A percentile compares a stretch with the other conserved stretches of the same genome.
Evolutionary conservation across 202 grass and related monocot genomes (phyloP).

Genomic region (Hordeum pubiflorum): DNA sequence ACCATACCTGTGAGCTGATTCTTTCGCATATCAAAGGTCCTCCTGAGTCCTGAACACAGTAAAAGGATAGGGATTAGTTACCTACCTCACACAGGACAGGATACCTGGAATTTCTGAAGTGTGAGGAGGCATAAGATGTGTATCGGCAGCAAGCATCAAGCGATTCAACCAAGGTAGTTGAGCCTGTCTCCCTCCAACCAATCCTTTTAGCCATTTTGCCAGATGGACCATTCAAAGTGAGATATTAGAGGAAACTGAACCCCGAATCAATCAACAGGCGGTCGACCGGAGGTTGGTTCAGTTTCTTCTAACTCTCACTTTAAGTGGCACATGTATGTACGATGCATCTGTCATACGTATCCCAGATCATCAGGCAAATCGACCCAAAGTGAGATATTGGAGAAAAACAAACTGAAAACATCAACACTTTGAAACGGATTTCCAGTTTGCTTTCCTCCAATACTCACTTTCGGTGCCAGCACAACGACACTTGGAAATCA

Average conservation of each 20-base stretch:
- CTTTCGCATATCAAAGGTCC: slow-evolving; percentile 64
- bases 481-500: neutral
- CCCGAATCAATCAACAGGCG: neutral
- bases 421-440: neutral
- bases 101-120: neutral
- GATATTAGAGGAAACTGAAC: slow-evolving; percentile 55
- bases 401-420: slow-evolving; percentile 35
- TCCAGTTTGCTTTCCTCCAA: slow-evolving; percentile 43
- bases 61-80: slow-evolving; percentile 52
- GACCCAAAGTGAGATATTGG: slow-evolving; percentile 45
- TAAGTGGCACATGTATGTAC: neutral
- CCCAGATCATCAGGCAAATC: neutral
- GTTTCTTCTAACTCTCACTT: slow-evolving; percentile 35
- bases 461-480: slow-evolving; percentile 34
- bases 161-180: neutral
- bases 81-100: slow-evolving; percentile 60
- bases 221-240: slow-evolving; percentile 26
- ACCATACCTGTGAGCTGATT: slow-evolving; percentile 56
- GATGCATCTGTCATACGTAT: neutral
- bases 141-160: slow-evolving; percentile 19
- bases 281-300: slow-evolving; percentile 14
- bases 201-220: neutral
- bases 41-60: slow-evolving; percentile 53
- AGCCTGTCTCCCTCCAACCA: neutral
- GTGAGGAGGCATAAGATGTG: neutral